Conservation (phyloP, 495 filamentous ascomycete species). For the Amniculicola lignicola region DNA sequence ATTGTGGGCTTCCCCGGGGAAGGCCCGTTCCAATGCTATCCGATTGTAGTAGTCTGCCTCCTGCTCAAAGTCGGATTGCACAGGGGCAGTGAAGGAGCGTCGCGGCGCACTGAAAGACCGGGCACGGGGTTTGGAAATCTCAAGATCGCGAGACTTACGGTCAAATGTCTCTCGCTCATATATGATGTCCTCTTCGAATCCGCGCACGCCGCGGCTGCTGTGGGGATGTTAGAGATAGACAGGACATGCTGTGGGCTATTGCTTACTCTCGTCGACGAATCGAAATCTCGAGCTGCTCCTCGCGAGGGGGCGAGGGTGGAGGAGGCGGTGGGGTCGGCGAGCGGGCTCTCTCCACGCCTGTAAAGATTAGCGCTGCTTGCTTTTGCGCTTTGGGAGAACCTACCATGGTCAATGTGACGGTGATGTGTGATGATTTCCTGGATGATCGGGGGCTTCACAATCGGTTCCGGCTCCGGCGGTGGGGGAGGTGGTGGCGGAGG, state of each 20-base stretch:
- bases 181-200: constrained; percentile 58
- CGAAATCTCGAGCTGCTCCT: constrained; percentile 49
- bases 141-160: constrained; percentile 36
- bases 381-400: constrained; percentile 23
- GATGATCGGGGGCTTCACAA: constrained; percentile 68
- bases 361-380: constrained; percentile 1
- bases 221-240: not conserved
- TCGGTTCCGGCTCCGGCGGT: constrained; percentile 50
- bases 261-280: constrained; percentile 46
- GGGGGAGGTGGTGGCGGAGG: constrained; percentile 49
- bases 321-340: constrained; percentile 41
- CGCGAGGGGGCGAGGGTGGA: constrained; percentile 43
- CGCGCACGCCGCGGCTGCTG: constrained; percentile 35
- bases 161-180: constrained; percentile 54
- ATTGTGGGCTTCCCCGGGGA: constrained; percentile 63
- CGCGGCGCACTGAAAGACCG: constrained; percentile 36
- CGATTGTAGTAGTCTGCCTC: constrained; percentile 67
- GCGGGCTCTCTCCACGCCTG: constrained; percentile 40
- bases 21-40: constrained; percentile 56
- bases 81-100: constrained; percentile 34
- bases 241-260: not conserved
- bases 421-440: constrained; percentile 84
- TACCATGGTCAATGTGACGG: constrained; percentile 84
- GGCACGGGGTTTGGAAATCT: constrained; percentile 23
- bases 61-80: constrained; percentile 45